Evolutionary conservation across 163 green algal species (phyloP), one percentile per base, ranked within the genome.

Genomic region (Chlamydomonas reinhardtii): DNA sequence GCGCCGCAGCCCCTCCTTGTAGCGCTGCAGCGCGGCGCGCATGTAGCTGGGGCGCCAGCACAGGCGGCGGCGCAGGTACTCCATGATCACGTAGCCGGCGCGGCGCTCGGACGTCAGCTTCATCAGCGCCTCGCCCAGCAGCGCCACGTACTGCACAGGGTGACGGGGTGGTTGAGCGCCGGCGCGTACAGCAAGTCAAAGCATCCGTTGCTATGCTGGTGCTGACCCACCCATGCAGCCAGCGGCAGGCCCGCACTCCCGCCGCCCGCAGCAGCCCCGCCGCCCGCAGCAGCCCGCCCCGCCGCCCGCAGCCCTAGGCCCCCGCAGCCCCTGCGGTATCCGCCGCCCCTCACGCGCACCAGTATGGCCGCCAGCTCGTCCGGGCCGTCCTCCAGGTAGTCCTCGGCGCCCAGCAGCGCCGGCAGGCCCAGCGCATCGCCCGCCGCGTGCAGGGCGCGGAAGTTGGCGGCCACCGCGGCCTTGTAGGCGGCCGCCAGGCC

Each of bases 351-450:
- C 59, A 6, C 59, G 39, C 59, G 19, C 24, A 29, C 59, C 69
- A 74, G 32, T 29, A 87, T 76, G 15, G 81, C 81, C 2, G 59
- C 52, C 72, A 87, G 59, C 72, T 87, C 82, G 72, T 87, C 82
- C 17, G 82, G 82, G 9, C 82, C 82, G 43, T 87, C 82, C 56
- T 87, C 39, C 82, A 82, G 61, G 71, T 81, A 87, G 72, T 87
- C 82, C 31, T 87, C 82, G 15, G 82, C 24, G 24, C 31, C 34
- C 37, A 87, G 72, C 82, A 87, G 74, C 25, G 61, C 59, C 0
- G 82, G 72, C 68, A 87, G 72, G 6, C 82, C 82, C 59, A 87
- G 82, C 17, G 72, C 72, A 61, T 74, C 61, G 22, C 72, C 72
- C 32, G 72, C 82, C 0, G 82, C 71, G 32, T 82, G 72, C 43